phyloP scores from a whole-genome alignment of 805 yeast genomes.

The Hanseniaspora lachancei region DNA sequence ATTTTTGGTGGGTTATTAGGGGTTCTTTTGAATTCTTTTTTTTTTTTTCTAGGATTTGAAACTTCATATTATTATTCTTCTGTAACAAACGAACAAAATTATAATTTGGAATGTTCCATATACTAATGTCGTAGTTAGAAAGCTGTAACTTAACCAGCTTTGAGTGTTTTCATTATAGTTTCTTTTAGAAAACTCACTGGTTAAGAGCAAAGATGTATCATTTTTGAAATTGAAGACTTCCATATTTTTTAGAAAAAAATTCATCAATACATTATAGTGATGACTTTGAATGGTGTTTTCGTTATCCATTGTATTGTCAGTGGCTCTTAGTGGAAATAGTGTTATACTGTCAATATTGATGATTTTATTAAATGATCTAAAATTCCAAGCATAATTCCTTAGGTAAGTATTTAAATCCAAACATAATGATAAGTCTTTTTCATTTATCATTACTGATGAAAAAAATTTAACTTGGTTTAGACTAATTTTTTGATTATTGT shows the following conservation, averaged over 20 bases:
- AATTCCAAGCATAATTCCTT: not conserved
- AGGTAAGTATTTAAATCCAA: not conserved
- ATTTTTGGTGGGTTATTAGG: too few relatives aligned
- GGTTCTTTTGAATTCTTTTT: too few relatives aligned
- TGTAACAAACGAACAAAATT: not conserved
- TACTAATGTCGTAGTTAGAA: not conserved
- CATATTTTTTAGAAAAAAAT: not conserved
- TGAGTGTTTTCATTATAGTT: not conserved
- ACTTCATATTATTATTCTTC: not conserved
- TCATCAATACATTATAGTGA: not conserved
- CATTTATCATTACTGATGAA: not conserved
- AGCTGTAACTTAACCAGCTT: not conserved
- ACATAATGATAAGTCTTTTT: not conserved
- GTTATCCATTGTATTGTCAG: not conserved
- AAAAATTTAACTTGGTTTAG: not conserved
- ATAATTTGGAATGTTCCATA: not conserved
- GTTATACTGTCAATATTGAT: not conserved
- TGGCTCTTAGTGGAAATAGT: not conserved
- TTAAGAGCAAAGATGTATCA: not conserved
- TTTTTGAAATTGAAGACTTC: not conserved
- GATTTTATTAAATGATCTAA: not conserved
- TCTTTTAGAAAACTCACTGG: not conserved
- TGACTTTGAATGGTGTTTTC: not conserved
- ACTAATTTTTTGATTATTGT: not conserved
- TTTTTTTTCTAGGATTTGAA: too few relatives aligned